Evolutionary conservation across 768 basidiomycete genomes (phyloP), one percentile per base, ranked within the genome.

Genomic region (Lyophyllum semitale): DNA sequence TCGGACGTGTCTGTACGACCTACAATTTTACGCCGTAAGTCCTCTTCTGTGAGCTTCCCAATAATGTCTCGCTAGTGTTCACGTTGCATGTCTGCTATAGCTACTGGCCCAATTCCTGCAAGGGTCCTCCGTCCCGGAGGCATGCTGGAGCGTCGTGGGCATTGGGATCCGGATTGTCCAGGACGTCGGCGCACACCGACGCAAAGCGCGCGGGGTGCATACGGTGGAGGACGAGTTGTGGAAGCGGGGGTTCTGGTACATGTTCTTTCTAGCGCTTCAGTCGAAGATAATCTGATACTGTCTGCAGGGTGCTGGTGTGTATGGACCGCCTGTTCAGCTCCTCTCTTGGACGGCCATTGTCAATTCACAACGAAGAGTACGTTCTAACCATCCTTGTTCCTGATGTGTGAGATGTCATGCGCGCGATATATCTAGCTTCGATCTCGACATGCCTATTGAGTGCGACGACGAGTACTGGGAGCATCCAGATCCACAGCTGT

Each of bases 381-480:
- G 86, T 71, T 25, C 32, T 8, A n/a, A 42, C 22, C 20, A 8
- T 12, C 22, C 2, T 13, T 50, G 5, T 32, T 55, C 27, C 67
- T 9, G 9, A n/a, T 49, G 2, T 0, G 18, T 33, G 35, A 55
- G 13, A n/a, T n/a, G 7, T 25, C 20, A n/a, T 37, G 37, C 8
- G 9, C 18, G n/a, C 23, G 5, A 44, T 44, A 25, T 29, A 20
- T 41, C 26, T 53, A 91, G 89, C 62, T 90, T 91, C 60, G 91
- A 93, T 60, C 68, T 89, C 3, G 89, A 91, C 54, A 69, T 88
- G 23, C 83, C 81, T 2, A 68, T 85, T 2, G 81, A 82, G 57
- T 87, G 88, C 26, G 80, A 84, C 59, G 89, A 91, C 62, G 87
- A 89, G 61, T 91, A 87, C 59, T 92, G 90, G 89, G 80, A 84